Evolutionary conservation across 2,329 filamentous ascomycete genomes (phyloP).

Genomic region (Colletotrichum viniferum): DNA sequence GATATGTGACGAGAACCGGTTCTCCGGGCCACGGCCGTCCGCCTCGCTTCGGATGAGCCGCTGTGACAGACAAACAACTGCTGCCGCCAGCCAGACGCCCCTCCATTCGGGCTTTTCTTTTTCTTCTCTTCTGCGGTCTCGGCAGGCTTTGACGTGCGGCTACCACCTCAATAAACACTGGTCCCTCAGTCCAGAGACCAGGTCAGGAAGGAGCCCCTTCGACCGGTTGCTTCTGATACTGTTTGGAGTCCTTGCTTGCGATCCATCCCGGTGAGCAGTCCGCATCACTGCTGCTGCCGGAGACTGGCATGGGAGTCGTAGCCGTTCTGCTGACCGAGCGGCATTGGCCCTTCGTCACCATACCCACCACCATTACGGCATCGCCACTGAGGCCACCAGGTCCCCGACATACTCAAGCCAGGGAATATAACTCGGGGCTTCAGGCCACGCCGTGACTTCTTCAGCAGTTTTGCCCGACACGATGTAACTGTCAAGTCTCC

Average conservation of each 20-base stretch:
- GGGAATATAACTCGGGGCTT: background rate
- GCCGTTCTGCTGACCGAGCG: background rate
- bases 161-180: background rate
- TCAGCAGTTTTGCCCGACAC: background rate
- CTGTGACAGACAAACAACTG: background rate
- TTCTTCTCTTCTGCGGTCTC: background rate
- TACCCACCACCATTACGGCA: background rate
- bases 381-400: background rate
- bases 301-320: background rate
- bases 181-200: background rate
- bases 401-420: background rate
- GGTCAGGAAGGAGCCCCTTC: background rate
- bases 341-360: background rate
- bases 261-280: background rate
- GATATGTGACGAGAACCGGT: conserved; percentile 7
- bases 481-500: background rate
- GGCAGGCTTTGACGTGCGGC: background rate
- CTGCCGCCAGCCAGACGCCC: background rate
- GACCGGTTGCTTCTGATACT: background rate
- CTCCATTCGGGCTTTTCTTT: background rate
- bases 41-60: background rate
- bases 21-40: background rate
- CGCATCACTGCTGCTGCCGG: background rate
- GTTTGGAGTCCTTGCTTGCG: background rate
- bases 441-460: background rate